Conservation (phyloP, 306 rosid species). For the Adenanthera pavonina region DNA sequence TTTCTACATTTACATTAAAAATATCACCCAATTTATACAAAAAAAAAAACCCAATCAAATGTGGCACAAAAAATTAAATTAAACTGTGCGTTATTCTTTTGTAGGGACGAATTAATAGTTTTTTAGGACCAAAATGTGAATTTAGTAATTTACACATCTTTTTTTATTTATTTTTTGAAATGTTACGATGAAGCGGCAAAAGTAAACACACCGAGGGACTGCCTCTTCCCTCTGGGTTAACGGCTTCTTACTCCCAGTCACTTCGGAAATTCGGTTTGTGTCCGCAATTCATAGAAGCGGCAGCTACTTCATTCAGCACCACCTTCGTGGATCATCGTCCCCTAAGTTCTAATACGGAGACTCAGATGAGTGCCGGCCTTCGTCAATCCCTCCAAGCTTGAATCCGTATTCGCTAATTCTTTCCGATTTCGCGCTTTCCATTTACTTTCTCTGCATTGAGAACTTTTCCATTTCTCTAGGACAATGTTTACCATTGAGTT, state of each 20-base stretch:
- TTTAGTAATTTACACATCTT: too few species aligned
- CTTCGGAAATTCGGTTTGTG: neutral
- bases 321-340: constrained; percentile 27
- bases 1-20: too few species aligned
- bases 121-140: too few species aligned
- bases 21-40: too few species aligned
- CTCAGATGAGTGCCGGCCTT: constrained; percentile 34
- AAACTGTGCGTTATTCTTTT: too few species aligned
- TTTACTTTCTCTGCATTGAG: neutral
- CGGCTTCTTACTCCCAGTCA: neutral
- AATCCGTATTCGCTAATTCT: constrained; percentile 11
- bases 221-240: neutral
- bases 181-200: neutral
- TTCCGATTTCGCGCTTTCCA: neutral
- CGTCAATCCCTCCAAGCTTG: constrained; percentile 3
- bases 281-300: neutral
- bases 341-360: constrained; percentile 10
- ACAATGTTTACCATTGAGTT: neutral
- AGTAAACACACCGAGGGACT: neutral
- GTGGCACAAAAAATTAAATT: too few species aligned
- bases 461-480: neutral
- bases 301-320: constrained; percentile 21
- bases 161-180: neutral
- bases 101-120: too few species aligned
- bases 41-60: too few species aligned